Percentiles rank a stretch among this genome's conserved stretches.
phyloP scores from a whole-genome alignment of 495 filamentous ascomycete species.

The Xylona heveae region DNA sequence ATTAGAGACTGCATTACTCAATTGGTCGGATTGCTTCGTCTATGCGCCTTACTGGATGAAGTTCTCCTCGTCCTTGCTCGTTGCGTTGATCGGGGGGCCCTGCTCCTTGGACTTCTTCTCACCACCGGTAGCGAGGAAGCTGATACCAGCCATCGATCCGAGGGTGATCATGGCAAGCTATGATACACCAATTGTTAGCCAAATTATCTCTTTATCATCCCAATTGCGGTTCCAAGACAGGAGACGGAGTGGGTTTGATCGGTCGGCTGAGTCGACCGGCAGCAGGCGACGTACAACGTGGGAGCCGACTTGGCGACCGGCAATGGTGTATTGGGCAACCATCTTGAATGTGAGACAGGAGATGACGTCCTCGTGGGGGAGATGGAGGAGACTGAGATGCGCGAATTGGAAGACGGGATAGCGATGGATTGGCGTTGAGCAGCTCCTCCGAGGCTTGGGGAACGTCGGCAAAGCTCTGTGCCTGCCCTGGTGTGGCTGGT shows the following conservation, averaged over 20 bases:
- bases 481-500: too few relatives aligned
- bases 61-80: constrained; percentile 79
- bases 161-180: constrained; percentile 82
- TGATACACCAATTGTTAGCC: constrained; percentile 8
- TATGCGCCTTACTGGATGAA: constrained; percentile 67
- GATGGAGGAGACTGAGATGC: too few relatives aligned
- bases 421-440: too few relatives aligned
- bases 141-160: constrained; percentile 36
- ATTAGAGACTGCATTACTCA: constrained; percentile 10
- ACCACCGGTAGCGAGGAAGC: constrained; percentile 32
- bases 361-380: too few relatives aligned
- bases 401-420: too few relatives aligned
- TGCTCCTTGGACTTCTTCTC: constrained; percentile 33
- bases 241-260: neutral
- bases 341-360: constrained; percentile 34
- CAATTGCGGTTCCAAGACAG: neutral
- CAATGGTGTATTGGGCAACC: constrained; percentile 67
- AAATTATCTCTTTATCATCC: constrained; percentile 1
- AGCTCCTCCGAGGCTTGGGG: too few relatives aligned
- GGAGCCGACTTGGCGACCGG: constrained; percentile 81
- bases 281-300: constrained; percentile 52
- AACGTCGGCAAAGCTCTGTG: too few relatives aligned
- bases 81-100: constrained; percentile 66
- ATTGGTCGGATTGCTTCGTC: constrained; percentile 2
- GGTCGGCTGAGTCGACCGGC: constrained; percentile 2